Percentiles rank a stretch among this genome's conserved stretches.
phyloP scores from a whole-genome alignment of 2,329 filamentous ascomycete species.

The Lachnellula willkommii region DNA sequence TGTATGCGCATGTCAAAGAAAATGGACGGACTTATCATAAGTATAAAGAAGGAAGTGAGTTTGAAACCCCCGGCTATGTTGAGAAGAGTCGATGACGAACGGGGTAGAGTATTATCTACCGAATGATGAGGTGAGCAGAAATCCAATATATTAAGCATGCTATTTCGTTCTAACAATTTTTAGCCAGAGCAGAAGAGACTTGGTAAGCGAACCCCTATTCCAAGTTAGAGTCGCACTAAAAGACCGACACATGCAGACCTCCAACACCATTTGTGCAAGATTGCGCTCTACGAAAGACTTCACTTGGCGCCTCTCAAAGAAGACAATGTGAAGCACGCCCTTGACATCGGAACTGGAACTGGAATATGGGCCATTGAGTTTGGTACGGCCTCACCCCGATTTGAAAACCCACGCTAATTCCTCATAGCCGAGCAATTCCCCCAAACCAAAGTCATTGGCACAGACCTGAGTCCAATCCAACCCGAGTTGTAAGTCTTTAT shows the following conservation, averaged over 20 bases:
- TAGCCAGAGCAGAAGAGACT: constrained; percentile 13
- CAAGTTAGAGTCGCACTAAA: neutral
- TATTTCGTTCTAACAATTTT: neutral
- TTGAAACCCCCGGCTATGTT: neutral
- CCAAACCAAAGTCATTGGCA: constrained; percentile 23
- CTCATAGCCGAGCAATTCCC: constrained; percentile 26
- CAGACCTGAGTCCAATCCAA: constrained; percentile 29
- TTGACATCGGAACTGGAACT: constrained; percentile 39
- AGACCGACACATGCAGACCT: constrained; percentile 7
- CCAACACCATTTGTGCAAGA: constrained; percentile 18
- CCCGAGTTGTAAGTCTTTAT: constrained; percentile 13
- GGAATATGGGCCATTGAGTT: constrained; percentile 38
- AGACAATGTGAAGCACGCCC: constrained; percentile 25
- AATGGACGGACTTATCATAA: constrained; percentile 22
- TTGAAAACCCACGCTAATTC: constrained; percentile 3
- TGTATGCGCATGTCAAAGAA: constrained; percentile 17
- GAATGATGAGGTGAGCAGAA: constrained; percentile 10
- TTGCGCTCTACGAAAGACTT: constrained; percentile 15
- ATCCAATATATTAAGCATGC: neutral
- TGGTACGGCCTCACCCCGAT: neutral
- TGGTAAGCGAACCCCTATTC: constrained; percentile 3
- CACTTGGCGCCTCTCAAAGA: constrained; percentile 25
- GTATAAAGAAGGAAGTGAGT: constrained; percentile 17
- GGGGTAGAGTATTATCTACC: constrained; percentile 9
- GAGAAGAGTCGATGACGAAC: neutral